Base-by-base conservation (phyloP, 768 basidiomycete genomes). In the Calocera cornea region DNA sequence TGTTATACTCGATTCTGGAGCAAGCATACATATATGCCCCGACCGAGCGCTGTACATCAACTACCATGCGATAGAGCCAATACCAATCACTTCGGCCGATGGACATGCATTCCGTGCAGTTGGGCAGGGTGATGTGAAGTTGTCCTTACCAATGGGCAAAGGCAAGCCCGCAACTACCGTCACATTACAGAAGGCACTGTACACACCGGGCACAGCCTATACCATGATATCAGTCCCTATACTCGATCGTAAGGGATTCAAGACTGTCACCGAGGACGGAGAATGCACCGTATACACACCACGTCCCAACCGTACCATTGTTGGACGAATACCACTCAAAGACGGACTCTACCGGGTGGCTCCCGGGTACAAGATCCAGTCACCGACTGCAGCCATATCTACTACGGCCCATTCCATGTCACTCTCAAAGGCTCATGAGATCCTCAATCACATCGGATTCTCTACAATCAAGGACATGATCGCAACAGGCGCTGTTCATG, bases 221-320 rank as follows among this genome's bases (percentile, higher is more conserved):
- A 63, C 29, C 41, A 68, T 69, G 24, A 38, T 69, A 10, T 69
- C 68, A 8, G 36, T 64, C 44, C 44, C 44, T 24, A 47, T 19
- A 24, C 44, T 47, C 24, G 44, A 47, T 19, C 8, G 8, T 3
- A 47, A 47, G 19, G 44, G 44, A 47, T 47, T 47, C 44, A 47
- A 47, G 44, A 47, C 44, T 3, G 44, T 47, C 19, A 47, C 44
- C 7, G 44, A 47, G 19, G 44, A 47, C 19, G 44, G 44, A 3
- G 8, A 8, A 5, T 47, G 44, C 19, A 47, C 44, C 7, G 3
- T 47, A 19, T 47, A 47, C 44, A 47, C 19, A 19, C 44, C 44
- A 17, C 16, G 44, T 8, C 44, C 44, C 3, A 47, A 24, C 7
- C 24, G 44, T 3, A 7, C 7, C 8, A 24, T 47, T 19, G 19